Evolutionary conservation across 2,329 filamentous ascomycete genomes (phyloP), one percentile per base, ranked within the genome.

Genomic region (Fusarium graminum): DNA sequence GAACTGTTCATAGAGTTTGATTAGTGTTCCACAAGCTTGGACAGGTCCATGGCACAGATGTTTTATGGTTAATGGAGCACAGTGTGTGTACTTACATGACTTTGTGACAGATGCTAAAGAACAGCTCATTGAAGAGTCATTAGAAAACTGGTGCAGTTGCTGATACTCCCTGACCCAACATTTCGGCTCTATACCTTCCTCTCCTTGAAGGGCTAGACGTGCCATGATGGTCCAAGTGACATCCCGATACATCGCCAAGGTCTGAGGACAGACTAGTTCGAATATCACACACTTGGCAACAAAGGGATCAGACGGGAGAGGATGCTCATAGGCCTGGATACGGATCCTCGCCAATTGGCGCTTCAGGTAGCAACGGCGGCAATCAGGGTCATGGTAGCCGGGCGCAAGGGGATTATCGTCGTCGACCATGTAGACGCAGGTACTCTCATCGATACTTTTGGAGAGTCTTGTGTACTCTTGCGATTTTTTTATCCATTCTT

Each of bases 261-360:
- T 63, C 7, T 60, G 49, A 0, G 80, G 80, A 13, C 77, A 77
- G 2, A 62, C 56, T 0, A 83, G 74, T 59, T 84, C 82, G 29
- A 82, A 83, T 0, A 83, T 65, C 0, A 79, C 74, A 6, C 74
- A 74, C 34, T 78, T 78, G 0, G 74, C 72, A 14, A 74, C 50
- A 4, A 71, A 51, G 3, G 56, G 47, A 6, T 76, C 71, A 1
- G 70, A 52, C 0, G 82, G 82, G 0, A 84, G 73, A 0, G 75
- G 77, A 6, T 81, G 71, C 36, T 84, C 82, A 22, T 78, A 78
- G 0, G 76, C 73, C 2, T 63, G 50, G 12, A 83, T 82, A 0
- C 53, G 67, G 42, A 83, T 74, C 3, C 66, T 65, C 5, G 70
- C 60, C 4, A 77, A 70, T 16, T 63, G 49, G 4, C 56, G 59